These are phyloP conservation scores for Coix lacrymajobi DNA, from an alignment of 176 grass and related monocot species.

Conservation along the genomic window DNA sequence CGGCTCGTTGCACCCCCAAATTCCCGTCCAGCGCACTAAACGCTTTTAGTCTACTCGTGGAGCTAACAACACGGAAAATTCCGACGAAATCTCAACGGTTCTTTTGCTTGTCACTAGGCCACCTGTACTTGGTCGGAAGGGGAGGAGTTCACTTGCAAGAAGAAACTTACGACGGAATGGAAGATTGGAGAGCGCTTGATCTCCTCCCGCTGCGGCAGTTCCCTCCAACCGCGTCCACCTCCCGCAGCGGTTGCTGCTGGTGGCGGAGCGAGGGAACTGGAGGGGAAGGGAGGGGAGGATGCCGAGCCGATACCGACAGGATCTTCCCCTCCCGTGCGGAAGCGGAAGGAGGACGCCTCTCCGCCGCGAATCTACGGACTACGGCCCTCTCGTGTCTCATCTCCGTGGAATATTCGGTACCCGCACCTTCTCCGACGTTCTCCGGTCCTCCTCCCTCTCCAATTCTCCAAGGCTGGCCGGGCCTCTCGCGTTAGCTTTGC, in stretches of 20 bases:
- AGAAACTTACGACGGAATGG: neutral
- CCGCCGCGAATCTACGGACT: neutral
- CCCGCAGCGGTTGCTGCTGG: neutral
- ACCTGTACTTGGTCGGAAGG: neutral
- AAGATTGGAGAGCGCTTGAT: neutral
- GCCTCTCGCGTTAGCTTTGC: neutral
- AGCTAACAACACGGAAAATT: neutral
- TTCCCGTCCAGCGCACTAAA: neutral
- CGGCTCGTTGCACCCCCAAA: neutral
- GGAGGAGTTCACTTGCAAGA: neutral
- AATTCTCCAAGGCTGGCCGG: neutral
- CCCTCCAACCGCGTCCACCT: neutral
- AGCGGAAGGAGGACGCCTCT: slow-evolving; percentile 24
- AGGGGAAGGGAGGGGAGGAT: slow-evolving; percentile 29
- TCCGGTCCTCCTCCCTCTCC: neutral
- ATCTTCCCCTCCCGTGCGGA: slow-evolving; percentile 31
- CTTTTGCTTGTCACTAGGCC: neutral
- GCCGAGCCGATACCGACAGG: slow-evolving; percentile 44
- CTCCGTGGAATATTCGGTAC: slow-evolving; percentile 31
- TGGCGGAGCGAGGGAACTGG: neutral
- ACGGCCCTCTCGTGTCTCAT: neutral
- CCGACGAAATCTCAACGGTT: neutral
- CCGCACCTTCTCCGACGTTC: neutral
- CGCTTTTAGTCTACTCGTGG: neutral
- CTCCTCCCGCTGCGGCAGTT: neutral